Evolutionary conservation across 306 rosid genomes (phyloP), one percentile per base, ranked within the genome.

Genomic region (Vigna reflexopilosa): DNA sequence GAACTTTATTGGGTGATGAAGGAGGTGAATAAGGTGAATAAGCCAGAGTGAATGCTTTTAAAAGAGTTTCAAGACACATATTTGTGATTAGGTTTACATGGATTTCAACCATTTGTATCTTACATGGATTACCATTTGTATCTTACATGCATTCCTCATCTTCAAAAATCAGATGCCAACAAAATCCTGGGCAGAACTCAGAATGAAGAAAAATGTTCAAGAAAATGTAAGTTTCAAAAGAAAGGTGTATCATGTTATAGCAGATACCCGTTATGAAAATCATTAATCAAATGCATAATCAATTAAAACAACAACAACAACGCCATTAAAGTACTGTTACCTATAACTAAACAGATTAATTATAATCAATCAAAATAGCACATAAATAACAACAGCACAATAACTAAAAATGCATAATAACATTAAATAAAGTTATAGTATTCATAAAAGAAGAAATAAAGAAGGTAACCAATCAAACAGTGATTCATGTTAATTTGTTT

Each of bases 121-220:
- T 28, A 28, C 32, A 30, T 30, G 28, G 3, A 26, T 26, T 26
- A 26, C 28, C 28, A 2, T 3, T 2, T 26, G 28, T 26, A 26
- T 26, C 28, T 26, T 2, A 26, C 28, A 2, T 26, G 34, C 34
- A 30, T 30, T 7, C 16, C 15, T 16, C 65, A 48, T 42, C 17
- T 59, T 71, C 47, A 82, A 13, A 82, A 13, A 70, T 62, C 74
- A 82, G 24, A 62, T 40, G 68, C 36, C 55, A 6, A 57, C n/a
- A 20, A 71, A 65, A 45, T 19, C 48, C 1, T 32, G 38, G 22
- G 48, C 15, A 59, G 42, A 64, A 48, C 57, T 24, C 26, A 72
- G 8, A 54, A 70, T 12, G 71, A 64, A 30, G 14, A 48, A 19
- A 62, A 49, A 63, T 28, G 9, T 24, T 2, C 5, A 17, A 5